A percentile compares a stretch with the other conserved stretches of the same genome.
These are phyloP conservation scores for Colletotrichum scovillei DNA, from an alignment of 2,329 filamentous ascomycete species.

Conservation along the genomic window DNA sequence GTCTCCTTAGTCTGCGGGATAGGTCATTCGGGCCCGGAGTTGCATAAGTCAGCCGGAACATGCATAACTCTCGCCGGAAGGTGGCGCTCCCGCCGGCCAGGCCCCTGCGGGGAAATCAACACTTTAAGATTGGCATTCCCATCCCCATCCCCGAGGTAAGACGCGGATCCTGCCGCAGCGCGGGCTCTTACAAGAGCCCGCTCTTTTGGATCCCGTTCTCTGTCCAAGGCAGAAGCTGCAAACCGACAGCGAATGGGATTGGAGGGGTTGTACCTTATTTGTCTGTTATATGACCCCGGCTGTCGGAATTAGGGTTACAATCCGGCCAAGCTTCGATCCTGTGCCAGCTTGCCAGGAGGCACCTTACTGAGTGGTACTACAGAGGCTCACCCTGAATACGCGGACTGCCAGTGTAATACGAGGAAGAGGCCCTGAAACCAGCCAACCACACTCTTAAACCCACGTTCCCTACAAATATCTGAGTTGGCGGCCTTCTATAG, in stretches of 20 bases:
- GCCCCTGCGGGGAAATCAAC: constrained; percentile 21
- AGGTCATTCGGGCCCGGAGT: constrained; percentile 4
- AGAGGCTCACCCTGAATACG: not conserved
- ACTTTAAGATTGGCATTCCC: constrained; percentile 14
- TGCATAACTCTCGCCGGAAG: constrained; percentile 26
- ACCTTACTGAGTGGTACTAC: not conserved
- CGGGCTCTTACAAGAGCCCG: not conserved
- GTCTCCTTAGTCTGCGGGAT: not conserved
- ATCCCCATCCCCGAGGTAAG: not conserved
- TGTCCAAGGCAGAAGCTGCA: not conserved
- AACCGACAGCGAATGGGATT: not conserved
- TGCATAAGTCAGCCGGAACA: constrained; percentile 11
- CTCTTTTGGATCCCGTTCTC: not conserved
- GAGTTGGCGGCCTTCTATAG: too few relatives aligned
- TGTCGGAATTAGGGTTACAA: not conserved
- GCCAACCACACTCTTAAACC: not conserved
- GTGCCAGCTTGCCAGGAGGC: not conserved
- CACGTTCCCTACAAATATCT: not conserved
- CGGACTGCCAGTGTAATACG: not conserved
- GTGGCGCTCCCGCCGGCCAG: constrained; percentile 7
- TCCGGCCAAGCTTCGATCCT: not conserved
- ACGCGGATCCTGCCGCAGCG: not conserved
- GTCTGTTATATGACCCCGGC: not conserved
- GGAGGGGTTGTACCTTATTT: not conserved
- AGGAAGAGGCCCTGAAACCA: not conserved